Conservation (phyloP, 139 green algal species). For the Picochlorum sp. region DNA sequence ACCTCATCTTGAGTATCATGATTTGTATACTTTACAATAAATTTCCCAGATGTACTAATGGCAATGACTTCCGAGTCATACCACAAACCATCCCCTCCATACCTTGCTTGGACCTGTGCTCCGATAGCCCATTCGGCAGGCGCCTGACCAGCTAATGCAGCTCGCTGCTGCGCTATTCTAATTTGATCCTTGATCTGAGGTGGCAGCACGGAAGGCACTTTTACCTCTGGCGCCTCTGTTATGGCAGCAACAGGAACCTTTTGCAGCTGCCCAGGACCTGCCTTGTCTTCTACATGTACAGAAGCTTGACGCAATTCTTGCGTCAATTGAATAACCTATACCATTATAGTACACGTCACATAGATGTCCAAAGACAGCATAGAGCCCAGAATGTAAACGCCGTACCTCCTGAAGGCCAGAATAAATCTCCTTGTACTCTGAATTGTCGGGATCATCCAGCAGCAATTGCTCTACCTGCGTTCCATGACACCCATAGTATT, state of each 20-base stretch:
- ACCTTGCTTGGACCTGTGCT: conserved; percentile 51
- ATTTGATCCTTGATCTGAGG: conserved; percentile 71
- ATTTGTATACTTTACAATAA: conserved; percentile 66
- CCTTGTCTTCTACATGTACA: conserved; percentile 1
- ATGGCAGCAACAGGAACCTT: neutral
- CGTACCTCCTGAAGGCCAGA: conserved; percentile 52
- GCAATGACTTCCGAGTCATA: conserved; percentile 29
- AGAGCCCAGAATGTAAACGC: too few species aligned
- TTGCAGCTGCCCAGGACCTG: conserved; percentile 4
- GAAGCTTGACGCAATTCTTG: conserved; percentile 56
- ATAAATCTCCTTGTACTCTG: conserved; percentile 64
- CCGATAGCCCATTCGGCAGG: conserved; percentile 68
- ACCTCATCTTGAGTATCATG: conserved; percentile 67
- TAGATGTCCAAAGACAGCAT: too few species aligned
- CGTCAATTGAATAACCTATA: conserved; percentile 67
- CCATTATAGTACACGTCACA: too few species aligned
- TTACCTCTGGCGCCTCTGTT: conserved; percentile 4
- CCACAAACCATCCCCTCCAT: conserved; percentile 36
- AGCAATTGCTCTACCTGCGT: conserved; percentile 63
- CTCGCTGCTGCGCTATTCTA: conserved; percentile 48
- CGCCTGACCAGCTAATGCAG: conserved; percentile 56
- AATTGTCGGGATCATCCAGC: conserved; percentile 55
- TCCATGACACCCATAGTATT: too few species aligned
- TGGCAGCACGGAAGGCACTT: conserved; percentile 41
- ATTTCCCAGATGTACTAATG: conserved; percentile 39